Evolutionary conservation across 2,329 filamentous ascomycete species (phyloP).

Genomic region (Elsinoe necatrix): DNA sequence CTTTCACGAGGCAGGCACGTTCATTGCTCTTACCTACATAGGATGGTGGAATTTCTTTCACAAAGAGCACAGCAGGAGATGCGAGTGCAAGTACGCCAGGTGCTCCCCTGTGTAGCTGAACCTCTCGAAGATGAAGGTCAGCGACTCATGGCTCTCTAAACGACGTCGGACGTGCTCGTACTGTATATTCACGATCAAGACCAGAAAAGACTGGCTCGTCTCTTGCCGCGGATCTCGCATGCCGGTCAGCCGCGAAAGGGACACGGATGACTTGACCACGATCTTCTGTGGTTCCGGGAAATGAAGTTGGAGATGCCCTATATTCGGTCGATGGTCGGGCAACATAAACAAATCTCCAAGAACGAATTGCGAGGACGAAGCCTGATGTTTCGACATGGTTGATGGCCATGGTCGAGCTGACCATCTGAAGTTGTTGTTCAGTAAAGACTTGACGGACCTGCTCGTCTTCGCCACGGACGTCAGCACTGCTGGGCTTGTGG

Average conservation of each 20-base stretch:
- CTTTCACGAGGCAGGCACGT: not conserved
- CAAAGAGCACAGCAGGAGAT: not conserved
- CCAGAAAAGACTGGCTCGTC: not conserved
- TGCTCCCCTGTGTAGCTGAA: too few species aligned
- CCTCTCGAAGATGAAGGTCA: too few species aligned
- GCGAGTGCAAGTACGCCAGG: too few species aligned
- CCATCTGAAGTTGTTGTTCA: not conserved
- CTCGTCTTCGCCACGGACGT: constrained; percentile 1
- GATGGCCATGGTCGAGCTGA: not conserved
- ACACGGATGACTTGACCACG: not conserved
- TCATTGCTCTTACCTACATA: not conserved
- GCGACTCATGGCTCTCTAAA: not conserved
- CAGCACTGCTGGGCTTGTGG: not conserved
- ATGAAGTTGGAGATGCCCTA: constrained; percentile 1
- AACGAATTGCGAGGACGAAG: not conserved
- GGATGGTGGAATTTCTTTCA: not conserved
- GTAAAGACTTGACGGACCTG: not conserved
- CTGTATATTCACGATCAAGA: not conserved
- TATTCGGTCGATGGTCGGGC: not conserved
- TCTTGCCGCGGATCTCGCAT: not conserved
- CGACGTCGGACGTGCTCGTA: not conserved
- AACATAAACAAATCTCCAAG: constrained; percentile 10
- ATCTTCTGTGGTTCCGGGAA: not conserved
- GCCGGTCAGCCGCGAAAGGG: not conserved
- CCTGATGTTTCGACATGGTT: not conserved